A percentile compares a stretch with the other conserved stretches of the same genome.
Conservation (phyloP, 257 asterid species). For the Avicennia marina region DNA sequence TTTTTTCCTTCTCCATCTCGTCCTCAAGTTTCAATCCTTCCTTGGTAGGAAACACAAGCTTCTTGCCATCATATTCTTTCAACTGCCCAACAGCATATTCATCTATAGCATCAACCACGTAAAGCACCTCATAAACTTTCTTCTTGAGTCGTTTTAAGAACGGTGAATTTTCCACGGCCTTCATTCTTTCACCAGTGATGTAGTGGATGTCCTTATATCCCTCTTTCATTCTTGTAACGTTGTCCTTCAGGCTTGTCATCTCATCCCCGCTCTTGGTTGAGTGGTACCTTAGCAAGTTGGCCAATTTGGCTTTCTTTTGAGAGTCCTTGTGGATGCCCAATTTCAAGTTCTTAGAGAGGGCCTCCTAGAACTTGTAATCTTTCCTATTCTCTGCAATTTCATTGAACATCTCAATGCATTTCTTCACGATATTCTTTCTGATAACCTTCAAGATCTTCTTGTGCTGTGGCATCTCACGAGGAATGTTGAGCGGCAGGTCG, state of each 20-base stretch:
- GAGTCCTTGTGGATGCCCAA: constrained; percentile 43
- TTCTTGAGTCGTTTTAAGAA: constrained; percentile 39
- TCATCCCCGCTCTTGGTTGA: constrained; percentile 42
- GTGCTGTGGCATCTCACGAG: constrained; percentile 40
- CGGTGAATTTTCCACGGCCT: constrained; percentile 39
- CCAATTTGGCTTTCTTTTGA: constrained; percentile 38
- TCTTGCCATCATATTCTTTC: constrained; percentile 38
- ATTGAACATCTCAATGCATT: constrained; percentile 43
- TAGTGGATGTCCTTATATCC: constrained; percentile 38
- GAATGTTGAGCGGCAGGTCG: constrained; percentile 40
- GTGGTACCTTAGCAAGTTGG: constrained; percentile 32
- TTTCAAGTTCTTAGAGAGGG: constrained; percentile 44
- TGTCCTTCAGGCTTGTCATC: constrained; percentile 38
- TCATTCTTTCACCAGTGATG: constrained; percentile 45
- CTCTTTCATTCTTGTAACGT: constrained; percentile 42
- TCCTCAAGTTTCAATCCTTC: constrained; percentile 37
- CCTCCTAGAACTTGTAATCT: constrained; percentile 40
- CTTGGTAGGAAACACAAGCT: constrained; percentile 36
- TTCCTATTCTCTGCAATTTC: constrained; percentile 45
- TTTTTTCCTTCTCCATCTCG: constrained; percentile 30
- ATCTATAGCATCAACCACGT: constrained; percentile 42
- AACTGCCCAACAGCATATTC: constrained; percentile 38
- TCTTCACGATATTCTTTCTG: constrained; percentile 38
- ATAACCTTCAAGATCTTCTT: constrained; percentile 41
- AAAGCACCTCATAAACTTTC: constrained; percentile 39